phyloP scores from a whole-genome alignment of 441 rosid species.

The Mallotus japonicus region DNA sequence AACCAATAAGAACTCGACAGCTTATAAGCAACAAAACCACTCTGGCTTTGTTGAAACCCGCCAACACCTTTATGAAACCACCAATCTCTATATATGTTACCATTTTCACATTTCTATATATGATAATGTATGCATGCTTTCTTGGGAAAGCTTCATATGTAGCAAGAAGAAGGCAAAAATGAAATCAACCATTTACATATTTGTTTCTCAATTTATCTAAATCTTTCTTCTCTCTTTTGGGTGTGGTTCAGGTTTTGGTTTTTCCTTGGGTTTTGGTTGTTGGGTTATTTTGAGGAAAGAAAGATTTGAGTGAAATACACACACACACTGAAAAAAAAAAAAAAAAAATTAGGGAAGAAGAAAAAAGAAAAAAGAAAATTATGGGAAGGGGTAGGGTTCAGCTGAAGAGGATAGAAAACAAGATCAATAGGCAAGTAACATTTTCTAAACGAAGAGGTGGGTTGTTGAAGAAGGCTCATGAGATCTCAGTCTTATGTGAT shows the following conservation, averaged over 20 bases:
- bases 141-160: constrained; percentile 19
- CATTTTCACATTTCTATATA: background rate
- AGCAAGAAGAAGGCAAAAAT: constrained; percentile 27
- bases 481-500: constrained; percentile 93
- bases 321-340: background rate
- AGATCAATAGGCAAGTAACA: constrained; percentile 89
- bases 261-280: constrained; percentile 34
- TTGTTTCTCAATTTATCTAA: constrained; percentile 7
- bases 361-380: background rate
- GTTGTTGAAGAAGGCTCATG: constrained; percentile 86
- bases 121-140: constrained; percentile 27
- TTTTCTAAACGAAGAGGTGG: constrained; percentile 86
- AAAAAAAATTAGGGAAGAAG: background rate
- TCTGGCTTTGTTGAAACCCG: constrained; percentile 19
- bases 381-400: constrained; percentile 99
- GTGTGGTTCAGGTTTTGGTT: constrained; percentile 15
- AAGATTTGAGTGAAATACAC: background rate
- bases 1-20: constrained; percentile 29
- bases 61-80: background rate
- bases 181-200: constrained; percentile 10
- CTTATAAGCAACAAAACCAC: constrained; percentile 15
- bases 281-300: constrained; percentile 42
- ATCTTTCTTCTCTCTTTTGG: constrained; percentile 2
- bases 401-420: constrained; percentile 91
- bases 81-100: background rate